phyloP scores from a whole-genome alignment of 2,329 filamentous ascomycete genomes.

The Ilyonectria destructans region DNA sequence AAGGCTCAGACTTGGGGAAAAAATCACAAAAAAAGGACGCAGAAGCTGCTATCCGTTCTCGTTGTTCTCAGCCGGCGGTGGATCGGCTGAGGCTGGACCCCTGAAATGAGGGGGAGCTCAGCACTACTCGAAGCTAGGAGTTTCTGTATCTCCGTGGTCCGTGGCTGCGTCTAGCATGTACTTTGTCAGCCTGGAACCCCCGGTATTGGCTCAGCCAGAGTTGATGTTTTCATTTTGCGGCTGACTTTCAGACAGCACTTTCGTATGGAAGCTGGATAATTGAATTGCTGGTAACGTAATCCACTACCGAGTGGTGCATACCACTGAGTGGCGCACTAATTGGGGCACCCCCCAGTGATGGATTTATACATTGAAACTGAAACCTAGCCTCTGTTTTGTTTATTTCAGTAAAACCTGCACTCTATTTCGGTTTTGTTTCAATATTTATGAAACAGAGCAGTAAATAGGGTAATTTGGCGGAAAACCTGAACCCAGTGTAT shows the following conservation, averaged over 20 bases:
- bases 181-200: background rate
- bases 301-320: too few species aligned
- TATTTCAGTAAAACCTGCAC: conserved; percentile 5
- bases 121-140: background rate
- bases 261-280: background rate
- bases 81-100: too few species aligned
- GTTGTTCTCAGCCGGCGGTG: background rate
- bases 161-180: background rate
- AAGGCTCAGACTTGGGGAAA: background rate
- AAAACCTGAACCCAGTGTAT: conserved; percentile 11
- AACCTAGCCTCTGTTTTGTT: conserved; percentile 11
- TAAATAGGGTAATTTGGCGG: conserved; percentile 11
- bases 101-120: background rate
- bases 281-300: background rate
- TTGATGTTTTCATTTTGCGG: background rate
- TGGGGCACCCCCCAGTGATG: conserved; percentile 1
- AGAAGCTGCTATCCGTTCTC: background rate
- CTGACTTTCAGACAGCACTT: background rate
- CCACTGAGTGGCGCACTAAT: too few species aligned
- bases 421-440: conserved; percentile 12
- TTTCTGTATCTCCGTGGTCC: background rate
- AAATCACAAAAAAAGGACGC: background rate
- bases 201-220: too few species aligned
- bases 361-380: conserved; percentile 13
- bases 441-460: conserved; percentile 7